Evolutionary conservation across 306 rosid species (phyloP).

Genomic region (Quercus glauca): DNA sequence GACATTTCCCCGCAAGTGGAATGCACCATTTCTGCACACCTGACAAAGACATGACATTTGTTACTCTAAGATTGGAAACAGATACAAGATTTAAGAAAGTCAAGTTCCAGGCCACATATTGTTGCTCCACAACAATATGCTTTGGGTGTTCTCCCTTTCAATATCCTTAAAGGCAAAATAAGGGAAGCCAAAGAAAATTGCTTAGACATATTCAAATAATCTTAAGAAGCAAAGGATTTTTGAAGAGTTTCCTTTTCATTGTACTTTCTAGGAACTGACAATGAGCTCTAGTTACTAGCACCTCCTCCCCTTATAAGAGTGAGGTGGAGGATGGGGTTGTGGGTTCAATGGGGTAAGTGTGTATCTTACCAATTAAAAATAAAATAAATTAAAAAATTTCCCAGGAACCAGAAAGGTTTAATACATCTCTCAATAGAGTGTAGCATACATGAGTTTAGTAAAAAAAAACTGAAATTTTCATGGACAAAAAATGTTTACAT

Average conservation of each 20-base stretch:
- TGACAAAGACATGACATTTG: conserved; percentile 34
- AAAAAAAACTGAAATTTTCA: background rate
- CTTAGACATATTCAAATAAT: background rate
- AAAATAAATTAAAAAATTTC: too few relatives aligned
- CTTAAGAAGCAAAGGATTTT: background rate
- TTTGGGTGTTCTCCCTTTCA: background rate
- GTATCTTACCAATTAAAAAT: too few relatives aligned
- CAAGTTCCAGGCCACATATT: background rate
- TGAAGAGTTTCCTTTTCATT: background rate
- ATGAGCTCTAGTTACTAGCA: too few relatives aligned
- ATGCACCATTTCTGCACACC: conserved; percentile 95
- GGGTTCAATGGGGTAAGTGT: too few relatives aligned
- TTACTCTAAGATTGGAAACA: conserved; percentile 14
- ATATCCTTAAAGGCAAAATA: background rate
- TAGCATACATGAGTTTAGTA: background rate
- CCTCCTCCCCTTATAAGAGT: too few relatives aligned
- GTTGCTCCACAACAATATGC: background rate
- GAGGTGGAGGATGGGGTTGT: too few relatives aligned
- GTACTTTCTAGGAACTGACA: background rate
- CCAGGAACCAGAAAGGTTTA: background rate
- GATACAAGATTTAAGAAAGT: background rate
- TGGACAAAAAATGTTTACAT: background rate
- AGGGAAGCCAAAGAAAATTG: background rate
- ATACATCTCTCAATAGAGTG: background rate
- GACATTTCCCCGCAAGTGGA: conserved; percentile 92